These are phyloP conservation scores for Fistulina hepatica DNA, from an alignment of 1,284 basidiomycete genomes.

Conservation along the genomic window DNA sequence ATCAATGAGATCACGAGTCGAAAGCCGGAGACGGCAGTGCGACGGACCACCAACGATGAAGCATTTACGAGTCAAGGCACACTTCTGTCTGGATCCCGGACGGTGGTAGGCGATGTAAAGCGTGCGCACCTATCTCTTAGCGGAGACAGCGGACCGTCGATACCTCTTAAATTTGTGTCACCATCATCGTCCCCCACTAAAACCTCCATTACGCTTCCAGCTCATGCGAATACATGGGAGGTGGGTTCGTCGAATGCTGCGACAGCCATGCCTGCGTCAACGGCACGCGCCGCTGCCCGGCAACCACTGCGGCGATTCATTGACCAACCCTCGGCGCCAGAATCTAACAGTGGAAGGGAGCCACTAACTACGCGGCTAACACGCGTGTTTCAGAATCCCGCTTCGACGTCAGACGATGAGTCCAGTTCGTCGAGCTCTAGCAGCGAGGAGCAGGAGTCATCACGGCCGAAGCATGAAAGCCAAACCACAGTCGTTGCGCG, in stretches of 20 bases:
- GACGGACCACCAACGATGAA: slow-evolving; percentile 12
- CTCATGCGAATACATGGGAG: no score
- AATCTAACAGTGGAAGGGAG: slow-evolving; percentile 6
- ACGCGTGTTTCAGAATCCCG: neutral
- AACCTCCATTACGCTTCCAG: slow-evolving; percentile 2
- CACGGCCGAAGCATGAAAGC: neutral
- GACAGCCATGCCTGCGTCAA: neutral
- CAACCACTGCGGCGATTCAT: neutral
- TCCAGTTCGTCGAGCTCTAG: neutral
- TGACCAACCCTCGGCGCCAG: slow-evolving; percentile 6
- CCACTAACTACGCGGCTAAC: neutral
- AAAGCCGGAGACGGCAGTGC: slow-evolving; percentile 1
- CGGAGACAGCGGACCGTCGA: slow-evolving; percentile 22
- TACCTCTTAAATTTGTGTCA: slow-evolving; percentile 31
- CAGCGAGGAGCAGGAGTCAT: neutral
- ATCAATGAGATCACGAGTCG: slow-evolving; percentile 30
- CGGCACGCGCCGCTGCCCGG: neutral
- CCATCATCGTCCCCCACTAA: slow-evolving; percentile 22
- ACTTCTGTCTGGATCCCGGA: slow-evolving; percentile 16
- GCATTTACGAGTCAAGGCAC: slow-evolving; percentile 34
- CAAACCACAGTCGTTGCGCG: neutral
- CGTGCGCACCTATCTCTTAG: slow-evolving; percentile 13
- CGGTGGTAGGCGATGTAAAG: slow-evolving; percentile 2
- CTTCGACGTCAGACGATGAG: neutral
- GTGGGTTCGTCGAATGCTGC: no score